phyloP scores from a whole-genome alignment of 129 eudicot species.

The Glebionis coronaria region DNA sequence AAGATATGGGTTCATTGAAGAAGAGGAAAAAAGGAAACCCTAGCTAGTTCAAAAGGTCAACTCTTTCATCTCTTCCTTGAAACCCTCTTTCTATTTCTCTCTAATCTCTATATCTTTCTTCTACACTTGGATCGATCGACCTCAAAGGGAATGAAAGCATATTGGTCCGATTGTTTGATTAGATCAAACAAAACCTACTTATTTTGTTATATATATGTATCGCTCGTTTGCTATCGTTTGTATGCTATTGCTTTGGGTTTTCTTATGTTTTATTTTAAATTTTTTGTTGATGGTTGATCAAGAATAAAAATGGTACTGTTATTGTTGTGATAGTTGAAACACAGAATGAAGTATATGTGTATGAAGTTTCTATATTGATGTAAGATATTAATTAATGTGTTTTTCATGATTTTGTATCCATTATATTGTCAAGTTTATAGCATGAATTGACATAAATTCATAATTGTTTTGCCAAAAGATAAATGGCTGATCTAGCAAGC shows the following conservation, averaged over 20 bases:
- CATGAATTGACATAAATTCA: conserved; percentile 19
- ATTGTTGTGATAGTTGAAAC: conserved; percentile 27
- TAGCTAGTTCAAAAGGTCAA: conserved; percentile 35
- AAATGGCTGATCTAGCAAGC: too few species aligned
- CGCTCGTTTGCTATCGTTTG: background rate
- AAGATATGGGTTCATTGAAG: conserved; percentile 32
- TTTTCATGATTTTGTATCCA: conserved; percentile 19
- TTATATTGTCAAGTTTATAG: conserved; percentile 14
- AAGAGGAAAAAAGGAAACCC: conserved; percentile 35
- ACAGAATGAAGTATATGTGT: conserved; percentile 26
- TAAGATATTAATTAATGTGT: conserved; percentile 12
- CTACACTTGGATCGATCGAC: conserved; percentile 20
- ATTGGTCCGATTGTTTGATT: conserved; percentile 42
- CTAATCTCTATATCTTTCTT: conserved; percentile 3
- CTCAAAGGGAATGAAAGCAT: conserved; percentile 42
- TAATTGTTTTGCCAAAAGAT: background rate
- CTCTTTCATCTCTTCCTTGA: conserved; percentile 25
- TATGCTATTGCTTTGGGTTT: background rate
- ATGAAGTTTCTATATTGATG: conserved; percentile 25
- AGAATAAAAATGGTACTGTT: conserved; percentile 16
- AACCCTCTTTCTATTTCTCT: background rate
- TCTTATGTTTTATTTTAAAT: background rate
- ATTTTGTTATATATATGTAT: background rate
- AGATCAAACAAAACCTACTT: conserved; percentile 35
- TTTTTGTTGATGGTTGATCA: conserved; percentile 24